Base-by-base conservation (phyloP, 106 monocot genomes). In the Ottelia alismoides region DNA sequence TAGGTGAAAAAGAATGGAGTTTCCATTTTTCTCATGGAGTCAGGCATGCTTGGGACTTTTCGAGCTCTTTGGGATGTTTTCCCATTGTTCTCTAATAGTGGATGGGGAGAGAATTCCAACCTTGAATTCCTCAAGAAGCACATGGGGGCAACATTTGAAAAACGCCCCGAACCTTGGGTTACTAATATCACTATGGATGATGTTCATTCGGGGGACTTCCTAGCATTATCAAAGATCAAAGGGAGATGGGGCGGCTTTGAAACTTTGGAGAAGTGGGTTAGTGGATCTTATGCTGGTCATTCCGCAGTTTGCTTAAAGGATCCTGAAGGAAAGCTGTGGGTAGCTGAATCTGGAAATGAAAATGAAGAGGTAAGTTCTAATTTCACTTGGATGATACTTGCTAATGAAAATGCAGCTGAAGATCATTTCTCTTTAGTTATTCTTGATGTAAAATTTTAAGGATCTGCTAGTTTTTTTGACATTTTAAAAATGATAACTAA, bases 191-290 rank as follows among this genome's bases (percentile, higher is more conserved):
- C 68, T 63, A 49, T 47, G 16, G 81, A 76, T 55, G 96, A 89
- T 49, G 60, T 96, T 26, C 96, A 96, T 52, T 96, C 96, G 2
- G 96, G 96, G 28, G 96, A 96, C 61, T 82, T 96, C 53, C 60
- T 96, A 57, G 79, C 63, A 35, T 52, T 96, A 52, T 96, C 96
- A 44, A 96, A 96, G 54, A 82, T 96, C 45, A 81, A 85, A 68
- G 96, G 96, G n/a, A 58, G 81, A 14, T 89, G 88, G 96, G 96
- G 96, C 57, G 96, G 81, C 45, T 96, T 96, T 72, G 85, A 96
- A 67, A 85, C 88, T 14, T 55, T 96, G 28, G 96, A 96, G 66
- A 96, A 96, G 67, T 96, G 88, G 96, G 96, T 89, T 21, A 88
- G 78, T 56, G 96, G 96, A 51, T 61, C 96, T 49, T 96, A 74